These are phyloP conservation scores for Pleurotus salmoneostramineus DNA, from an alignment of 768 basidiomycete genomes.

Conservation along the genomic window DNA sequence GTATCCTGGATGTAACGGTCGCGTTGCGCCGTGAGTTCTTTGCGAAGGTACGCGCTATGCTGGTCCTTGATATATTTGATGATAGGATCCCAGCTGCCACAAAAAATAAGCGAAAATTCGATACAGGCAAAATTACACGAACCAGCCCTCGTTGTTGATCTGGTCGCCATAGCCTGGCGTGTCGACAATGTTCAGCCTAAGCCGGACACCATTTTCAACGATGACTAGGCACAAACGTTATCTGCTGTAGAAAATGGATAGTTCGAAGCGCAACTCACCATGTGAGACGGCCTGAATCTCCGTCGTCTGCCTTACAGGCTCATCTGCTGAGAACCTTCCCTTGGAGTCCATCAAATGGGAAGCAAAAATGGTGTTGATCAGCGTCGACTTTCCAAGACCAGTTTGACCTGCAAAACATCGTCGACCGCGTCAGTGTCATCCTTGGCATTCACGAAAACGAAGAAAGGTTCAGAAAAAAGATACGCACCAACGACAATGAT, in stretches of 20 bases:
- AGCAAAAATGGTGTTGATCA: slow-evolving; percentile 99
- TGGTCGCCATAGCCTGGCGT: slow-evolving; percentile 99
- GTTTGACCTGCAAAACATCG: slow-evolving; percentile 70
- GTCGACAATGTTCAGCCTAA: slow-evolving; percentile 96
- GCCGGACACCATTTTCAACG: slow-evolving; percentile 91
- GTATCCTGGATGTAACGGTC: slow-evolving; percentile 99
- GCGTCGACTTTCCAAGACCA: slow-evolving; percentile 95
- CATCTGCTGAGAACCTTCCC: slow-evolving; percentile 84
- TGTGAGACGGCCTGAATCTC: slow-evolving; percentile 95
- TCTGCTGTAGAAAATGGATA: neutral
- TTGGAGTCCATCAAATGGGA: slow-evolving; percentile 98
- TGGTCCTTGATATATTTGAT: slow-evolving; percentile 99
- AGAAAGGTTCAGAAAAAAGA: too few species aligned
- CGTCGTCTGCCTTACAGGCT: slow-evolving; percentile 91
- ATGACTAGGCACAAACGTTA: slow-evolving; percentile 56
- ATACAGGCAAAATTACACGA: slow-evolving; percentile 18
- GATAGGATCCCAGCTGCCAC: slow-evolving; percentile 91
- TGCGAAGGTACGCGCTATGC: slow-evolving; percentile 97
- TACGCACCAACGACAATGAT: slow-evolving; percentile 91
- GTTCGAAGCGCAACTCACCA: slow-evolving; percentile 47
- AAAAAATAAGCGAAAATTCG: slow-evolving; percentile 8
- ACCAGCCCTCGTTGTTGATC: slow-evolving; percentile 99
- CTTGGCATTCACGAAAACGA: neutral
- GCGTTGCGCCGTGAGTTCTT: slow-evolving; percentile 97
- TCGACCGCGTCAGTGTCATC: neutral